Conservation (phyloP, 306 rosid genomes). For the Vigna angularis region DNA sequence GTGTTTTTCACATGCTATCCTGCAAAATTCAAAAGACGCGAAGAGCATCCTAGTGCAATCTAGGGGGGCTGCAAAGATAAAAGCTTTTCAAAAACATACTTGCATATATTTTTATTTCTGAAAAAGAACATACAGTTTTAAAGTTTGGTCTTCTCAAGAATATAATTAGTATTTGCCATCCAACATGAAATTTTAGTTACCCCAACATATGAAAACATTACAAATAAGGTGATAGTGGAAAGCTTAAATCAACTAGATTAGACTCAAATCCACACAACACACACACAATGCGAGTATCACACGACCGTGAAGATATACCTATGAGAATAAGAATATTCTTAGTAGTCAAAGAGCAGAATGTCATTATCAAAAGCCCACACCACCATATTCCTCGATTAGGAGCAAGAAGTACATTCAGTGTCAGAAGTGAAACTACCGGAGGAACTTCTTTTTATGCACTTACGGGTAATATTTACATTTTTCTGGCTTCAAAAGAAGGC, state of each 20-base stretch:
- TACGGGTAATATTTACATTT: not conserved
- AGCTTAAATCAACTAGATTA: slow-evolving; percentile 6
- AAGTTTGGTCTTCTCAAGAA: not conserved
- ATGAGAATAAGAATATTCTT: not conserved
- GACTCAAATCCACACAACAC: not conserved
- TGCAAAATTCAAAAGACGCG: slow-evolving; percentile 21
- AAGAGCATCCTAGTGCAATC: slow-evolving; percentile 16
- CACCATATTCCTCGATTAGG: slow-evolving; percentile 17
- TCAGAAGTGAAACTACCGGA: not conserved
- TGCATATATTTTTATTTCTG: not conserved
- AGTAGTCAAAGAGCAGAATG: not conserved
- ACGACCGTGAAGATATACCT: slow-evolving; percentile 5
- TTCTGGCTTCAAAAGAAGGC: slow-evolving; percentile 9
- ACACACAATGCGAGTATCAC: slow-evolving; percentile 11
- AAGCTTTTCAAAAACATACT: slow-evolving; percentile 1
- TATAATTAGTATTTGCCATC: slow-evolving; percentile 6
- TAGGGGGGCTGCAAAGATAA: not conserved
- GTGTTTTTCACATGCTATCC: not conserved
- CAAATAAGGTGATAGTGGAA: slow-evolving; percentile 11
- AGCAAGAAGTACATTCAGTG: slow-evolving; percentile 12
- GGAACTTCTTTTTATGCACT: not conserved
- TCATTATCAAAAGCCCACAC: not conserved
- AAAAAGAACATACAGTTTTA: not conserved
- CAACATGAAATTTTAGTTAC: slow-evolving; percentile 2
- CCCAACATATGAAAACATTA: slow-evolving; percentile 17